Conservation (phyloP, 2,329 filamentous ascomycete species). For the Aspergillus neoniger region DNA sequence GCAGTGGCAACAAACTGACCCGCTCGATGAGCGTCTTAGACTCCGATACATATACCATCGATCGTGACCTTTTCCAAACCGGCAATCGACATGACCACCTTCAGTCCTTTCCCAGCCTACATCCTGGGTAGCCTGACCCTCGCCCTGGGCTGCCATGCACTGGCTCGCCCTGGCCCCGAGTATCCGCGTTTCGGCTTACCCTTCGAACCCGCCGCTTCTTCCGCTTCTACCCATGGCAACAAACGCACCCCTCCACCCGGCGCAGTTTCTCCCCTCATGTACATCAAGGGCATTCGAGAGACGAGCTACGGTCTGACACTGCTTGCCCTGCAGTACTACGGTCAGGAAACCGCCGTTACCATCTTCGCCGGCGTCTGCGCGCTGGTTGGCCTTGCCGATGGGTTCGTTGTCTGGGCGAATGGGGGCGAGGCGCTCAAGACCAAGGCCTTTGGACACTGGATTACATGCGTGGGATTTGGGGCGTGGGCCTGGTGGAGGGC, state of each 20-base stretch:
- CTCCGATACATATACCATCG: too few species aligned
- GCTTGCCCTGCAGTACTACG: conserved; percentile 14
- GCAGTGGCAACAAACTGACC: too few species aligned
- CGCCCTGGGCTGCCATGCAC: conserved; percentile 6
- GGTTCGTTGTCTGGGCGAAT: conserved; percentile 14
- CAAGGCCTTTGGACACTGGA: conserved; percentile 19
- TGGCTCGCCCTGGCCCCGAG: conserved; percentile 11
- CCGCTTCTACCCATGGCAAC: neutral
- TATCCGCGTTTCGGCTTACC: conserved; percentile 13
- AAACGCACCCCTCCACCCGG: neutral
- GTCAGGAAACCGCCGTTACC: conserved; percentile 16
- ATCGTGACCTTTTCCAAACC: too few species aligned
- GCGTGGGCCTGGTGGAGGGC: conserved; percentile 16
- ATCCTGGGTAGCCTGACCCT: conserved; percentile 1
- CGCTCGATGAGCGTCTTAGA: too few species aligned
- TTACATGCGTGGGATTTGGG: conserved; percentile 3
- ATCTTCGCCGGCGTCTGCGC: conserved; percentile 11
- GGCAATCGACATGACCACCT: neutral
- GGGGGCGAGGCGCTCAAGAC: conserved; percentile 9
- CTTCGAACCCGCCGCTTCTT: neutral
- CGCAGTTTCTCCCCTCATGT: conserved; percentile 17
- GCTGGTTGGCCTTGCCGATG: conserved; percentile 16
- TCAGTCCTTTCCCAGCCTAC: conserved; percentile 6
- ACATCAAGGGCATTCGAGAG: conserved; percentile 22
- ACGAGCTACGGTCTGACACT: conserved; percentile 19